Percentiles rank a stretch among this genome's conserved stretches.
phyloP scores from a whole-genome alignment of 2,329 filamentous ascomycete species.

The Aureobasidium sp. region DNA sequence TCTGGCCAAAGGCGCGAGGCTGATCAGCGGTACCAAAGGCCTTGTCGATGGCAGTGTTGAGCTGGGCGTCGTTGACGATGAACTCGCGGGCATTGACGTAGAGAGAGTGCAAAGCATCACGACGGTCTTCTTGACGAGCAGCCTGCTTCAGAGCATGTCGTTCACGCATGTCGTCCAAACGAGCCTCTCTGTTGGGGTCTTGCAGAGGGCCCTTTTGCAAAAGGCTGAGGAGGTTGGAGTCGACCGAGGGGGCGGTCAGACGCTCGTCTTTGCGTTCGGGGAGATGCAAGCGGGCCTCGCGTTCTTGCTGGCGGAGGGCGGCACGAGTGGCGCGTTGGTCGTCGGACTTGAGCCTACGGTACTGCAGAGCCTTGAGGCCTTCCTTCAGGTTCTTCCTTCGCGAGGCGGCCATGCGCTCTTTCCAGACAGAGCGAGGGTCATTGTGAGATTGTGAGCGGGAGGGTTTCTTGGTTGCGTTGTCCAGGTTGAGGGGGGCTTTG shows the following conservation, averaged over 20 bases:
- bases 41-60: slow-evolving; percentile 63
- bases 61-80: slow-evolving; percentile 72
- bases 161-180: slow-evolving; percentile 29
- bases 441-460: slow-evolving; percentile 49
- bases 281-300: slow-evolving; percentile 47
- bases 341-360: slow-evolving; percentile 48
- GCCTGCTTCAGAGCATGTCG: slow-evolving; percentile 47
- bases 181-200: slow-evolving; percentile 19
- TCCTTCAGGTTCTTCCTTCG: slow-evolving; percentile 65
- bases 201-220: slow-evolving; percentile 18
- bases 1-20: slow-evolving; percentile 32
- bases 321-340: slow-evolving; percentile 34
- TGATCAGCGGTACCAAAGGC: slow-evolving; percentile 59
- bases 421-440: slow-evolving; percentile 50
- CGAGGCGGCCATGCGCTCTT: slow-evolving; percentile 60
- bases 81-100: slow-evolving; percentile 85
- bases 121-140: slow-evolving; percentile 38
- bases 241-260: slow-evolving; percentile 61
- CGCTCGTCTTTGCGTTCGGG: slow-evolving; percentile 68
- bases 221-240: slow-evolving; percentile 19
- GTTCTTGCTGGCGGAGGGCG: slow-evolving; percentile 41
- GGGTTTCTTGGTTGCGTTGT: slow-evolving; percentile 11
- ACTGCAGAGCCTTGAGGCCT: slow-evolving; percentile 62
- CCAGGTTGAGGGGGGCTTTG: not conserved
- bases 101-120: slow-evolving; percentile 70